These are phyloP conservation scores for Ilyonectria sp. DNA, from an alignment of 2,329 filamentous ascomycete species.

Conservation along the genomic window DNA sequence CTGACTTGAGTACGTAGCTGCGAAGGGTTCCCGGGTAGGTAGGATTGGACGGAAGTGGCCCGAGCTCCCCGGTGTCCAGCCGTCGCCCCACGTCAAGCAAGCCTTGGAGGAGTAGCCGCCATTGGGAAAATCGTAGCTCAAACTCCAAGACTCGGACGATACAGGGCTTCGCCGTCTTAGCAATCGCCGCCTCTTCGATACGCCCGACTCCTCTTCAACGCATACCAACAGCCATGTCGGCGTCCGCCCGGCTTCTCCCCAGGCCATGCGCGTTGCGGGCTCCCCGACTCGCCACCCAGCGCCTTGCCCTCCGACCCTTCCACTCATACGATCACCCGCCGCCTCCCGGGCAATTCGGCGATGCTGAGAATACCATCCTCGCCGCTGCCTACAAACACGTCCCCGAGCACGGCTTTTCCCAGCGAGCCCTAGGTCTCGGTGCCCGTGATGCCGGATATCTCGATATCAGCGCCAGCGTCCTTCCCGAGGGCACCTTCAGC, in stretches of 20 bases:
- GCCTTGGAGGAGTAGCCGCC: slow-evolving; percentile 2
- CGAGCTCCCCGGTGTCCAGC: slow-evolving; percentile 17
- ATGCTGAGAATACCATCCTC: slow-evolving; percentile 83
- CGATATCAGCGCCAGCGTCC: slow-evolving; percentile 86
- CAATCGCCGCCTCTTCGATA: background rate
- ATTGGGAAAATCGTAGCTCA: slow-evolving; percentile 25
- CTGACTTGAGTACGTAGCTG: no score
- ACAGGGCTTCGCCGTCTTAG: background rate
- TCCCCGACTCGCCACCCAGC: slow-evolving; percentile 33
- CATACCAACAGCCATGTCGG: slow-evolving; percentile 34
- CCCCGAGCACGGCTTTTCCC: slow-evolving; percentile 86
- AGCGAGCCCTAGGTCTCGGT: slow-evolving; percentile 79
- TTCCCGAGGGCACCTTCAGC: slow-evolving; percentile 85
- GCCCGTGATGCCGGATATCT: slow-evolving; percentile 89
- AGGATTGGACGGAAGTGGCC: slow-evolving; percentile 11
- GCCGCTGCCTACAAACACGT: slow-evolving; percentile 85
- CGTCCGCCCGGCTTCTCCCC: slow-evolving; percentile 33
- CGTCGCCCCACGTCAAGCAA: slow-evolving; percentile 24
- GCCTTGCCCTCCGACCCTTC: slow-evolving; percentile 61
- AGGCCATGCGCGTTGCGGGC: slow-evolving; percentile 33
- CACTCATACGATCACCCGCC: slow-evolving; percentile 81
- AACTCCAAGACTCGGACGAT: slow-evolving; percentile 20
- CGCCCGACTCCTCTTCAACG: background rate
- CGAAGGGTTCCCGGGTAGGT: slow-evolving; percentile 20
- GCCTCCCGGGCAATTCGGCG: slow-evolving; percentile 73